phyloP scores from a whole-genome alignment of 2,329 filamentous ascomycete genomes.

The Xylariales sp. region DNA sequence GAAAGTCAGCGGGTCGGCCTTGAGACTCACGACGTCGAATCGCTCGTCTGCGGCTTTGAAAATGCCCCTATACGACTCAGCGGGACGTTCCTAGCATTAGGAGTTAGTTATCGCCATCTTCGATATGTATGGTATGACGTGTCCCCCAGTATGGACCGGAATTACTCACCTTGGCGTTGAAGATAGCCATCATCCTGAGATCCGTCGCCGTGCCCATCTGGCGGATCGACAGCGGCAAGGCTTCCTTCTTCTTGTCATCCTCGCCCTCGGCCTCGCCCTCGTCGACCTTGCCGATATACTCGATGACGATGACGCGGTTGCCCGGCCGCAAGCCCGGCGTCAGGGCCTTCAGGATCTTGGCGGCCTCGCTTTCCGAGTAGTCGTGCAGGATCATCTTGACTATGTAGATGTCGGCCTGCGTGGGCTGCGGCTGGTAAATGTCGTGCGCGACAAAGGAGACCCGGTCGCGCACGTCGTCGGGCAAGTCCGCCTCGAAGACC shows the following conservation, averaged over 20 bases:
- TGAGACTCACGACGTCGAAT: conserved; percentile 54
- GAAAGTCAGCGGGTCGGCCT: conserved; percentile 53
- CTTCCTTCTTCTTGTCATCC: conserved; percentile 31
- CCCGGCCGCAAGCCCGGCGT: conserved; percentile 59
- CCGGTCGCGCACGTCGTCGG: conserved; percentile 49
- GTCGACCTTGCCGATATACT: conserved; percentile 52
- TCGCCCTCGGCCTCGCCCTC: conserved; percentile 48
- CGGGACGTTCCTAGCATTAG: conserved; percentile 53
- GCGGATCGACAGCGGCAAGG: conserved; percentile 52
- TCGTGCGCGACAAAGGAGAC: conserved; percentile 54
- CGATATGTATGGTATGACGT: too few relatives aligned
- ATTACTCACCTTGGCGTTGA: conserved; percentile 54
- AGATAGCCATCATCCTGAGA: conserved; percentile 62
- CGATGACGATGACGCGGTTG: conserved; percentile 53
- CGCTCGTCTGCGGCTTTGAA: conserved; percentile 59
- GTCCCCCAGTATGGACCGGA: background rate
- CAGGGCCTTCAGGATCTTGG: conserved; percentile 56
- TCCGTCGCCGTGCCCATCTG: conserved; percentile 58
- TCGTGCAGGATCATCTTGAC: conserved; percentile 67
- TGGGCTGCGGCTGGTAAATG: conserved; percentile 55
- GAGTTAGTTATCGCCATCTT: background rate
- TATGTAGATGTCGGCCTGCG: conserved; percentile 61
- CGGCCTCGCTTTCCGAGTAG: conserved; percentile 60
- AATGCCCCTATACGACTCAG: conserved; percentile 59
- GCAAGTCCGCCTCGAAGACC: conserved; percentile 52